phyloP scores from a whole-genome alignment of 2,329 filamentous ascomycete species.

The Pyricularia grisea region DNA sequence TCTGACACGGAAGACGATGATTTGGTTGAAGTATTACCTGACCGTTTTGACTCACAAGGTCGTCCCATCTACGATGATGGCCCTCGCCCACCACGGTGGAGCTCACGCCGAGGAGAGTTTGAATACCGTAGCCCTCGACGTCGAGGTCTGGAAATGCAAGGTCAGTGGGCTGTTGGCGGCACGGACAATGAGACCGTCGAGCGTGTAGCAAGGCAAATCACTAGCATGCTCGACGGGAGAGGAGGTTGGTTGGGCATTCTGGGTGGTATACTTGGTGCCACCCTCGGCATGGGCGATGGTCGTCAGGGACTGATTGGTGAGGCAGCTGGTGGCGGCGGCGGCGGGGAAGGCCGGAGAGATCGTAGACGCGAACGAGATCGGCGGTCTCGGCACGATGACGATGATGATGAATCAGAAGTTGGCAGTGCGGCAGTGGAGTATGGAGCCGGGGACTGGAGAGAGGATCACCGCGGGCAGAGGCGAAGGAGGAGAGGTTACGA shows the following conservation, averaged over 20 bases:
- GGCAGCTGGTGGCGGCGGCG: background rate
- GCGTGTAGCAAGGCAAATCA: slow-evolving; percentile 21
- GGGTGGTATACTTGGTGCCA: slow-evolving; percentile 16
- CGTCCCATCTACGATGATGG: slow-evolving; percentile 23
- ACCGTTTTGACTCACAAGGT: slow-evolving; percentile 36
- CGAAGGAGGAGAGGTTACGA: slow-evolving; percentile 5
- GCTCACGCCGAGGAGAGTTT: slow-evolving; percentile 32
- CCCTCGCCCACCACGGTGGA: slow-evolving; percentile 15
- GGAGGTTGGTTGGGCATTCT: slow-evolving; percentile 19
- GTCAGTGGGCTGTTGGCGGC: slow-evolving; percentile 34
- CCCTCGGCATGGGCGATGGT: slow-evolving; percentile 10
- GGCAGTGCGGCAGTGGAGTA: slow-evolving; percentile 3
- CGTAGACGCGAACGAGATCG: slow-evolving; percentile 5
- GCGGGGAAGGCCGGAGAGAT: slow-evolving; percentile 5
- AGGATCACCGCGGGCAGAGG: background rate
- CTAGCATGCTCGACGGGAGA: slow-evolving; percentile 19
- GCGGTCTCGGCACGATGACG: slow-evolving; percentile 6
- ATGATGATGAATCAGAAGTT: slow-evolving; percentile 10
- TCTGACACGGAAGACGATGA: slow-evolving; percentile 25
- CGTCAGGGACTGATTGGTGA: background rate
- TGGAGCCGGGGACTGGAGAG: background rate
- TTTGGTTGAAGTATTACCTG: slow-evolving; percentile 33
- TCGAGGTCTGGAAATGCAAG: slow-evolving; percentile 26
- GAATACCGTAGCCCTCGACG: slow-evolving; percentile 21
- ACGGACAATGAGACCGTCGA: slow-evolving; percentile 33